Evolutionary conservation across 1,284 basidiomycete species (phyloP).

Genomic region (Boletus semigastroideus): DNA sequence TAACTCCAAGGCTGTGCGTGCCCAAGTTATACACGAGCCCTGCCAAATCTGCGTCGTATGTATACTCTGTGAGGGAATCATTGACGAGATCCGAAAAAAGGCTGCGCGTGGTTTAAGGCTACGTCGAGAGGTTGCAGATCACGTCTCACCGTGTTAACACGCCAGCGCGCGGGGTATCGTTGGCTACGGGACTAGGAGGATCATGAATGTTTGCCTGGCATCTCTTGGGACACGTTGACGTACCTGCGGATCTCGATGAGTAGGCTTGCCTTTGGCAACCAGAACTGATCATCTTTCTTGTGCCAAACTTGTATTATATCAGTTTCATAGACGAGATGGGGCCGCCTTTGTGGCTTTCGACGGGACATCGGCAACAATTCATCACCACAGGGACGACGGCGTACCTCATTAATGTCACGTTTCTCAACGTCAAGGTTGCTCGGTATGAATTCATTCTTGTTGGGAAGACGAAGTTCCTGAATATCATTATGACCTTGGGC

Average conservation of each 20-base stretch:
- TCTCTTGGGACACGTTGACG: slow-evolving; percentile 5
- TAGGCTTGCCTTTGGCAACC: slow-evolving; percentile 86
- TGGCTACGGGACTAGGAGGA: slow-evolving; percentile 49
- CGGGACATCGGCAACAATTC: not conserved
- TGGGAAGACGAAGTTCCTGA: slow-evolving; percentile 75
- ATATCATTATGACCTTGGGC: slow-evolving; percentile 63
- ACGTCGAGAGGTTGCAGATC: not conserved
- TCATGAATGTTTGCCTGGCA: slow-evolving; percentile 6
- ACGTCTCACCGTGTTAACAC: slow-evolving; percentile 61
- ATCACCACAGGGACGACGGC: not conserved
- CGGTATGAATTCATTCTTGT: slow-evolving; percentile 89
- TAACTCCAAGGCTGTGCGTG: slow-evolving; percentile 67
- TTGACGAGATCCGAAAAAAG: slow-evolving; percentile 87
- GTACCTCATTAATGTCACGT: slow-evolving; percentile 60
- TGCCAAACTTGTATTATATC: slow-evolving; percentile 81
- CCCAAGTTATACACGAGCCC: slow-evolving; percentile 81
- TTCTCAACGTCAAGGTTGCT: slow-evolving; percentile 83
- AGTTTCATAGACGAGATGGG: slow-evolving; percentile 74
- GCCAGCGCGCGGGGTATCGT: slow-evolving; percentile 53
- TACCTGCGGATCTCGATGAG: slow-evolving; percentile 73
- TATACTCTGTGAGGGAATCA: slow-evolving; percentile 88
- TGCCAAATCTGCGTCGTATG: slow-evolving; percentile 93
- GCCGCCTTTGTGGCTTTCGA: slow-evolving; percentile 67
- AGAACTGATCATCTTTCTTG: slow-evolving; percentile 96
- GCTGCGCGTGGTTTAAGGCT: slow-evolving; percentile 38